Evolutionary conservation across 2,329 filamentous ascomycete species (phyloP).

Genomic region (Fusarium incarnatum): DNA sequence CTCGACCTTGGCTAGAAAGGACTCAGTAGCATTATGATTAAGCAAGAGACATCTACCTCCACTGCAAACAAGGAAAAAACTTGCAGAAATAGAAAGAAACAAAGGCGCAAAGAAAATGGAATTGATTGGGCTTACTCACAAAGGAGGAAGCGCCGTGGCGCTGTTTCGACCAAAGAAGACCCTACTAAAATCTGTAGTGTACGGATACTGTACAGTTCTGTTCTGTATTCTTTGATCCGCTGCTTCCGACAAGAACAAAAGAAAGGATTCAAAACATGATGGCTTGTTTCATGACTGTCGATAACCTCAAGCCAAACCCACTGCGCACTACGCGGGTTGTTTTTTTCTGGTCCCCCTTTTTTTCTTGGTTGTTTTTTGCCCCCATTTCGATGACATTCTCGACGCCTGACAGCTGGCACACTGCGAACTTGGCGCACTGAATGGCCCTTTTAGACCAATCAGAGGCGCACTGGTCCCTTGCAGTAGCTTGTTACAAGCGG

Average conservation of each 20-base stretch:
- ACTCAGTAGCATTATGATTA: neutral
- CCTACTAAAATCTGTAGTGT: neutral
- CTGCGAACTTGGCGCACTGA: constrained; percentile 6
- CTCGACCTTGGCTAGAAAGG: neutral
- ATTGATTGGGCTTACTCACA: constrained; percentile 15
- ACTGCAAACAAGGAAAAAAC: neutral
- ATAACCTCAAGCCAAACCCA: neutral
- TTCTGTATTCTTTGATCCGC: neutral
- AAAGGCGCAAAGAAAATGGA: neutral
- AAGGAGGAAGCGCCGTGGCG: constrained; percentile 33
- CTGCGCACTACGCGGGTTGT: neutral
- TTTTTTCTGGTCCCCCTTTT: neutral
- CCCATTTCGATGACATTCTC: constrained; percentile 23
- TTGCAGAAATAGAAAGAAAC: neutral
- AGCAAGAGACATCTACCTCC: neutral
- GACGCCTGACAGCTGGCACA: constrained; percentile 19
- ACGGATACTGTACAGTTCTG: neutral
- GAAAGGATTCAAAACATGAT: constrained; percentile 22
- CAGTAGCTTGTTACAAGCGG: constrained; percentile 31
- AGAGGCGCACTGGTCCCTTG: constrained; percentile 14
- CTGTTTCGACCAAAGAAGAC: constrained; percentile 16
- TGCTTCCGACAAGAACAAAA: constrained; percentile 19
- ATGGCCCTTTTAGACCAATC: constrained; percentile 7
- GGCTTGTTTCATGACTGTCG: constrained; percentile 21
- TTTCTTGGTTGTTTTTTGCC: neutral